Percentiles rank a stretch among this genome's conserved stretches.
phyloP scores from a whole-genome alignment of 2,329 filamentous ascomycete genomes.

The Pseudogymnoascus sp. region DNA sequence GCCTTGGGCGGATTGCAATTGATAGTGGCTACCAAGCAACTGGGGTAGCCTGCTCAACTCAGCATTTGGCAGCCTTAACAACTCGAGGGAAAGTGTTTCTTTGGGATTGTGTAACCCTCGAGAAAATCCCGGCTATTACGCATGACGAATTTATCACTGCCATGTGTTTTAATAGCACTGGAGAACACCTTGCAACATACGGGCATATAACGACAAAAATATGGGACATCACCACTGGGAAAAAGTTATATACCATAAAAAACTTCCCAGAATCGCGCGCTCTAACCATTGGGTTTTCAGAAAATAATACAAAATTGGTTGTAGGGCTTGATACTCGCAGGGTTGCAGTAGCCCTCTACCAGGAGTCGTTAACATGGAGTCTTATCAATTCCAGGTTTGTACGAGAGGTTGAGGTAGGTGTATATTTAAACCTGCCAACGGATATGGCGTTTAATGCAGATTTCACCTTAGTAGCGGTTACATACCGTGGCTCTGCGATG shows the following conservation, averaged over 20 bases:
- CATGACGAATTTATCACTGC: not conserved
- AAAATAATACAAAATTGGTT: not conserved
- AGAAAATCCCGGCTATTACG: not conserved
- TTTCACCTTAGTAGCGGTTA: not conserved
- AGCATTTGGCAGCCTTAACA: not conserved
- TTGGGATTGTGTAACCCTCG: not conserved
- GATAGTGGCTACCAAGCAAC: not conserved
- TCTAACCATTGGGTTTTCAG: not conserved
- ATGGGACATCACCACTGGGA: not conserved
- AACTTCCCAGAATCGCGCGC: not conserved
- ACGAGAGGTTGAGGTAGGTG: not conserved
- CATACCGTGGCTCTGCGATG: not conserved
- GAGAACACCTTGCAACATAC: not conserved
- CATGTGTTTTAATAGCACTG: not conserved
- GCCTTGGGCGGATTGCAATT: not conserved
- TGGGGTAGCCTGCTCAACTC: not conserved
- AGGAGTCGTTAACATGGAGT: not conserved
- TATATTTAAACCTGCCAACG: not conserved
- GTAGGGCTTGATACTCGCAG: not conserved
- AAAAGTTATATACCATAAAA: not conserved
- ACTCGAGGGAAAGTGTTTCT: not conserved
- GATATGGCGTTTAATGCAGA: not conserved
- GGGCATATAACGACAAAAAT: not conserved
- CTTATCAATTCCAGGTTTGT: not conserved
- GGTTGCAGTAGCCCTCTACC: not conserved